Evolutionary conservation across 768 basidiomycete genomes (phyloP).

Genomic region (Kondoa subrosea): DNA sequence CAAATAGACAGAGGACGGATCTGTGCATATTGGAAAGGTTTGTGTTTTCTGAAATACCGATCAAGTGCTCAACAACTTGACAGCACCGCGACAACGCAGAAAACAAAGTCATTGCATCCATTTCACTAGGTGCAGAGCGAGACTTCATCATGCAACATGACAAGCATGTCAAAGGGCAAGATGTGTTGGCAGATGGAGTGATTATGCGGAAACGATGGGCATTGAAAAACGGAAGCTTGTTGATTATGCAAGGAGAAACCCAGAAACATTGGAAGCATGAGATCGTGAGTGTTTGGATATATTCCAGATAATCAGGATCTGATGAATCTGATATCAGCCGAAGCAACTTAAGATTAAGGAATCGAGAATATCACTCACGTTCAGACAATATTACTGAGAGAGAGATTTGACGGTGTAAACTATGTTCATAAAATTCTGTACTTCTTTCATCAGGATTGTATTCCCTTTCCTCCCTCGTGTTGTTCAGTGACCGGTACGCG

Average conservation of each 20-base stretch:
- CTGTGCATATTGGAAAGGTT: not conserved
- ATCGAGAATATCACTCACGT: conserved; percentile 36
- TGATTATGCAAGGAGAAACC: conserved; percentile 38
- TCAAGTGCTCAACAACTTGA: conserved; percentile 19
- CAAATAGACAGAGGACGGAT: conserved; percentile 2
- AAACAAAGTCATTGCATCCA: conserved; percentile 36
- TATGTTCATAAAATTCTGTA: too few relatives aligned
- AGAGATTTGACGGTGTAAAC: too few relatives aligned
- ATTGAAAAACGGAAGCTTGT: conserved; percentile 34
- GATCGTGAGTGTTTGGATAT: conserved; percentile 14
- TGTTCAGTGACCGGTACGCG: too few relatives aligned
- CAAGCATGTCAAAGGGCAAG: conserved; percentile 9
- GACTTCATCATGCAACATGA: conserved; percentile 35
- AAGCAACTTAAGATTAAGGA: conserved; percentile 32
- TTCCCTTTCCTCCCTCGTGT: too few relatives aligned
- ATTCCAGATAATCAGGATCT: not conserved
- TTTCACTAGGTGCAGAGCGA: conserved; percentile 35
- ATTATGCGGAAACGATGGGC: conserved; percentile 27
- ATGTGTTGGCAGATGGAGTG: conserved; percentile 10
- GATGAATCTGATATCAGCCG: conserved; percentile 27
- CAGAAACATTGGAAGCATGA: conserved; percentile 37
- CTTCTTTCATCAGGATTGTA: too few relatives aligned
- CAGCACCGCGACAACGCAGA: conserved; percentile 32
- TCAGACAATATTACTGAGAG: conserved; percentile 31
- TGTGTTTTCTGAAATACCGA: not conserved